Conservation (phyloP, 2,329 filamentous ascomycete species). For the Teratosphaeria destructans region DNA sequence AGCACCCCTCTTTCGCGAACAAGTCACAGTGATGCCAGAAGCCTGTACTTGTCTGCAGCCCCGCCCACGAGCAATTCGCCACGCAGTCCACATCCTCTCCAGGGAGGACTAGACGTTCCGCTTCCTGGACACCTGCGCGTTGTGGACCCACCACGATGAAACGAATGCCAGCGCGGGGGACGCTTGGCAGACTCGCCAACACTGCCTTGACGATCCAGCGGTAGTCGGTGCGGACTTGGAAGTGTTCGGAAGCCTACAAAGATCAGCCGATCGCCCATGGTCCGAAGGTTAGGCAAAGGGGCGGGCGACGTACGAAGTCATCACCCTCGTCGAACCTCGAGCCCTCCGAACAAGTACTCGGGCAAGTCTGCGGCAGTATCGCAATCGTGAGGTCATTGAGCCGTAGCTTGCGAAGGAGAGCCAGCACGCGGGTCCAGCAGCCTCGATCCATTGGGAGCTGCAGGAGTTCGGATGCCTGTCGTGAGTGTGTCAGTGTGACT, state of each 20-base stretch:
- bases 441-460: not conserved
- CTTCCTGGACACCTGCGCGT: too few species aligned
- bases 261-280: not conserved
- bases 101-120: not conserved
- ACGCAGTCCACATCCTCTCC: not conserved
- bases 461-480: not conserved
- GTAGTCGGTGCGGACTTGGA: not conserved
- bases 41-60: not conserved
- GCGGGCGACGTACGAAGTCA: not conserved
- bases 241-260: not conserved
- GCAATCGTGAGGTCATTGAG: conserved; percentile 1
- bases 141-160: not conserved
- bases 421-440: conserved; percentile 1
- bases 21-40: not conserved
- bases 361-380: not conserved
- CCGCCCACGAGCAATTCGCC: not conserved
- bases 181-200: not conserved
- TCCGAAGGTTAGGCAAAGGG: not conserved
- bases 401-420: conserved; percentile 1
- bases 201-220: not conserved
- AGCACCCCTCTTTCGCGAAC: not conserved
- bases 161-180: not conserved
- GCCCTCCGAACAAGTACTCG: not conserved
- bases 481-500: not conserved
- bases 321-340: not conserved